Evolutionary conservation across 2,329 filamentous ascomycete genomes (phyloP).

Genomic region (Metarhizium rileyi): DNA sequence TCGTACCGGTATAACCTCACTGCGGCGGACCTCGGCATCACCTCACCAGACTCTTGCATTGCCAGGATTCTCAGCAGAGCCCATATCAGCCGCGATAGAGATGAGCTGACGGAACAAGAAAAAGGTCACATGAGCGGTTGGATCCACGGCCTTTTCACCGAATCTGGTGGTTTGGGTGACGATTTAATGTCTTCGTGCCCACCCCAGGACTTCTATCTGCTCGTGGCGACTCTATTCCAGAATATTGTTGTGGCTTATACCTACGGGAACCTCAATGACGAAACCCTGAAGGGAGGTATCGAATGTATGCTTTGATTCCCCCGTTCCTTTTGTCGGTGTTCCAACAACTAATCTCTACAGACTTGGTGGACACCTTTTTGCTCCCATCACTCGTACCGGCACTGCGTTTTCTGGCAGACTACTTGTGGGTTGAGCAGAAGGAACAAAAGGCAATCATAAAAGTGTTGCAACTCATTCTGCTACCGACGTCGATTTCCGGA

Average conservation of each 20-base stretch:
- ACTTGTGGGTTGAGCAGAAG: slow-evolving; percentile 56
- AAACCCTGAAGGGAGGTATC: slow-evolving; percentile 62
- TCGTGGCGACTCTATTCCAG: slow-evolving; percentile 68
- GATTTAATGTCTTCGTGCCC: slow-evolving; percentile 74
- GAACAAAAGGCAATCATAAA: slow-evolving; percentile 61
- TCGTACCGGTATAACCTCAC: slow-evolving; percentile 65
- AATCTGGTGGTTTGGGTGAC: slow-evolving; percentile 64
- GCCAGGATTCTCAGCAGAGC: slow-evolving; percentile 53
- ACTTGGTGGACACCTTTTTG: slow-evolving; percentile 70
- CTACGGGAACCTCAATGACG: slow-evolving; percentile 54
- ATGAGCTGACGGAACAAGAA: slow-evolving; percentile 56
- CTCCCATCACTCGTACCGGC: slow-evolving; percentile 70
- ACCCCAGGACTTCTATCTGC: slow-evolving; percentile 71
- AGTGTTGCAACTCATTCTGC: slow-evolving; percentile 63
- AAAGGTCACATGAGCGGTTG: slow-evolving; percentile 59
- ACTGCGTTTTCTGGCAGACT: slow-evolving; percentile 59
- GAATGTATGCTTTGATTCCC: slow-evolving; percentile 49
- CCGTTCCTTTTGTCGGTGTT: neutral
- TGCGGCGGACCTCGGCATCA: slow-evolving; percentile 52
- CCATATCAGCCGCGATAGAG: slow-evolving; percentile 44
- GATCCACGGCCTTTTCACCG: slow-evolving; percentile 68
- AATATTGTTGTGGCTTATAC: slow-evolving; percentile 64
- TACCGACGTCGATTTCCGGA: slow-evolving; percentile 57
- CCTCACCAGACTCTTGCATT: slow-evolving; percentile 54
- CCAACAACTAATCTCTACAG: slow-evolving; percentile 24